phyloP scores from a whole-genome alignment of 148 eudicot species.

The Rhododendron mucronatum region DNA sequence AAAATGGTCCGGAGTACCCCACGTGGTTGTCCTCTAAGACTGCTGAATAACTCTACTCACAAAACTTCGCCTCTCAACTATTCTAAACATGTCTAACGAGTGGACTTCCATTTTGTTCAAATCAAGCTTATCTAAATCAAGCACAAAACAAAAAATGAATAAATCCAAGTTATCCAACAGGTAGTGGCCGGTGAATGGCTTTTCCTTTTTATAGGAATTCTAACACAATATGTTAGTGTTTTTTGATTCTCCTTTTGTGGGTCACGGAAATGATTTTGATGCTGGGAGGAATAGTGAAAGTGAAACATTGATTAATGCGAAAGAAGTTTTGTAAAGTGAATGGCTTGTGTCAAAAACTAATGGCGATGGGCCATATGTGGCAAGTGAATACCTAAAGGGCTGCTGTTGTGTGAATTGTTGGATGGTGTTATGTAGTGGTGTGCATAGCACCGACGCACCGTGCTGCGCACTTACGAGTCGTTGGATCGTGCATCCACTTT shows the following conservation, averaged over 20 bases:
- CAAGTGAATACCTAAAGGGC: constrained; percentile 12
- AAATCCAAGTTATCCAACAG: background rate
- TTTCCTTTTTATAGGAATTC: constrained; percentile 4
- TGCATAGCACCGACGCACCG: too few relatives aligned
- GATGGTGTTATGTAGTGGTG: too few relatives aligned
- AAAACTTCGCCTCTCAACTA: background rate
- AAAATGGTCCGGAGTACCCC: too few relatives aligned
- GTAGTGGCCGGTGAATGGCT: background rate
- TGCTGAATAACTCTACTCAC: background rate
- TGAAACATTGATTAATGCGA: constrained; percentile 8
- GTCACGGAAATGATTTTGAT: constrained; percentile 6
- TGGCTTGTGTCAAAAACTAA: constrained; percentile 9
- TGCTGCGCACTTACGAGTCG: too few relatives aligned
- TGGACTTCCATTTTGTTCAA: constrained; percentile 13
- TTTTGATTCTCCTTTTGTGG: background rate
- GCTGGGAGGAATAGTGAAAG: constrained; percentile 3
- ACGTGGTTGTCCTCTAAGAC: background rate
- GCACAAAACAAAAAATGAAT: background rate
- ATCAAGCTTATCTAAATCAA: constrained; percentile 15
- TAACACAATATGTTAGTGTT: background rate
- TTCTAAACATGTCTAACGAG: constrained; percentile 8
- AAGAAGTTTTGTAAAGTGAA: constrained; percentile 8
- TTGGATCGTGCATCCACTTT: too few relatives aligned
- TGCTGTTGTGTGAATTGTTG: too few relatives aligned
- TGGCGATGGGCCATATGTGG: background rate